Conservation (phyloP, 2,329 filamentous ascomycete species). For the Sordariomycetes sp. region DNA sequence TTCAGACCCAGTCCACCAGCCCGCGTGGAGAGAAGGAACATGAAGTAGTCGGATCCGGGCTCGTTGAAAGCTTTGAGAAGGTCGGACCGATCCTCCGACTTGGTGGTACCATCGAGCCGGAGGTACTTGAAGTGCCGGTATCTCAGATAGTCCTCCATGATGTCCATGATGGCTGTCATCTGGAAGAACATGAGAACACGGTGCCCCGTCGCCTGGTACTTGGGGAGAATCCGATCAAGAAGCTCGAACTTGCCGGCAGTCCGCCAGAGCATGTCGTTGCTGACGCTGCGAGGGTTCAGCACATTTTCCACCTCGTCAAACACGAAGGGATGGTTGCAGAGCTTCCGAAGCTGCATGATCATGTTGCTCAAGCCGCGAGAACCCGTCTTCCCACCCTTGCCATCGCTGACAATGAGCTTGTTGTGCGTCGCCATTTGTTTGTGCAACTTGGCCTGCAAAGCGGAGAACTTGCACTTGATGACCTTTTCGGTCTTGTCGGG, state of each 20-base stretch:
- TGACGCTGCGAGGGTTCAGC: slow-evolving; percentile 82
- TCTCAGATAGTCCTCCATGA: slow-evolving; percentile 96
- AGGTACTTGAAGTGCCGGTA: slow-evolving; percentile 77
- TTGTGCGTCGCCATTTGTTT: slow-evolving; percentile 97
- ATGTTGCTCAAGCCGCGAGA: slow-evolving; percentile 97
- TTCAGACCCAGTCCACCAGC: slow-evolving; percentile 97
- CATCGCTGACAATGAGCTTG: slow-evolving; percentile 86
- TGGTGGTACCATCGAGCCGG: slow-evolving; percentile 91
- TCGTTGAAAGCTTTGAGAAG: slow-evolving; percentile 83
- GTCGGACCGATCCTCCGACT: slow-evolving; percentile 92
- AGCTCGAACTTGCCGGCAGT: slow-evolving; percentile 96
- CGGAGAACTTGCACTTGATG: slow-evolving; percentile 97
- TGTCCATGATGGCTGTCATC: slow-evolving; percentile 99
- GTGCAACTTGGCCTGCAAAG: slow-evolving; percentile 86
- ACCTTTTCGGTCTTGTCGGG: slow-evolving; percentile 99
- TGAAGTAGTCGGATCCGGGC: slow-evolving; percentile 85
- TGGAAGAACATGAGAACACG: slow-evolving; percentile 99
- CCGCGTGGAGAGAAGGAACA: slow-evolving; percentile 96
- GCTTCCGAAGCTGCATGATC: slow-evolving; percentile 98
- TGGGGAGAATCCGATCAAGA: slow-evolving; percentile 82
- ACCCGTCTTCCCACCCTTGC: slow-evolving; percentile 88
- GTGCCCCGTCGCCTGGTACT: slow-evolving; percentile 85
- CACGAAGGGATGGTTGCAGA: slow-evolving; percentile 98
- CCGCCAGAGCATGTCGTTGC: slow-evolving; percentile 91
- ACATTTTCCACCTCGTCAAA: slow-evolving; percentile 97